Evolutionary conservation across 129 eudicot species (phyloP), one percentile per base, ranked within the genome.

Genomic region (Kitagawia praeruptora): DNA sequence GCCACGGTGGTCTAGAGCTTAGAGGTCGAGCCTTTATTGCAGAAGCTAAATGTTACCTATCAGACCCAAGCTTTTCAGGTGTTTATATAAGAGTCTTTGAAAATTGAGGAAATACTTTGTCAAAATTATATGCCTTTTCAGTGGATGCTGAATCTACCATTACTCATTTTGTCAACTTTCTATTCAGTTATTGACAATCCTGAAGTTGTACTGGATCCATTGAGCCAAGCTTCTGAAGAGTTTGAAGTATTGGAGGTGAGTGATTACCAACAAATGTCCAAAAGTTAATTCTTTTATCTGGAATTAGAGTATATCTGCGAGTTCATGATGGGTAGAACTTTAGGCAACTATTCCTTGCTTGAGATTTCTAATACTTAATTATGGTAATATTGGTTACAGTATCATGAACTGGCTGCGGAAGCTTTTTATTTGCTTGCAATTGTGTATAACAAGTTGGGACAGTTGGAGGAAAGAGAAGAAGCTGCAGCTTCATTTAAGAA

Each of bases 1-100:
- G 99, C 79, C 99, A 96, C 79, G 98, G 99, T 48, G 96, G 98
- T 80, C 83, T 96, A 78, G 97, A 92, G 88, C 97, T 96, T 38
- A 83, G 88, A 37, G 90, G 93, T 78, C 99, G 97, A 78, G 97
- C 97, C 81, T 81, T 80, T 77, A 92, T 96, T 81, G 86, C 87
- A 54, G 96, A 96, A 84, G 96, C 95, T 46, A 96, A 90, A 89
- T 96, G 99, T 83, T 85, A 92, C 88, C 81, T 96, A 38, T 89
- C 98, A 15, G 99, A 92, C 79, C 80, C 84, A 16, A 89, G 76
- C 76, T 88, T 92, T 81, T 87, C 97, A 82, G 96, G 98, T 93
- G 69, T 12, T 75, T 75, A 42, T 46, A 58, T 10, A 49, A 23
- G 4, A 23, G 19, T 15, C 41, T 67, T 12, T 66, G 38, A 28